Evolutionary conservation across 2,329 filamentous ascomycete genomes (phyloP), one percentile per base, ranked within the genome.

Genomic region (Thelonectria olida): DNA sequence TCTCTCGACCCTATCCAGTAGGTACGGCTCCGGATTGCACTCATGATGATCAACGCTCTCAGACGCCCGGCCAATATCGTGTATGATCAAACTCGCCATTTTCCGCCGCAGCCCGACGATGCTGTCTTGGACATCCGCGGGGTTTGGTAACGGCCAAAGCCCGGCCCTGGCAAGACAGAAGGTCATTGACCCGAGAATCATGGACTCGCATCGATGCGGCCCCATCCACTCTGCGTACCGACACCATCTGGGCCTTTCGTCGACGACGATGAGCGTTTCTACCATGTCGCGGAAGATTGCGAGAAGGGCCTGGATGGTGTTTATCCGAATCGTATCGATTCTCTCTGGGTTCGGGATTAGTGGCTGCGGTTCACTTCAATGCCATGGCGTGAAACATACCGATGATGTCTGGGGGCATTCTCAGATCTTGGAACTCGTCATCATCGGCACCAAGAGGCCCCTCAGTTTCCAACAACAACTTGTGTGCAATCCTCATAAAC

Each of bases 151-250:
- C 4, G 74, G 75, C 74, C 73, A 77, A 3, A 76, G 69, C 7
- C 70, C 69, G 4, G 73, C 73, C 22, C 74, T 62, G 10, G 70
- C 69, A 5, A 77, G 71, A 47, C 75, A 76, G 49, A 76, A 77
- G 1, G 72, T 74, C 57, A 76, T 68, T 1, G 75, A 77, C 2
- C 75, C 74, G 1, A 77, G 65, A 8, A 77, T 76, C 74, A 76
- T 78, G 20, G 74, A 77, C 36, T 78, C 76, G 58, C 75, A 78
- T 8, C 72, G 65, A 49, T 77, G 75, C 6, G 68, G 73, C 1
- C 74, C 75, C 72, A 76, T 75, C 66, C 69, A 77, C 4, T 67
- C 66, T 1, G 75, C 74, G 54, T 76, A 72, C 1, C 64, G 67
- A 28, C 75, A 77, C 74, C 74, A 76, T 9, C 75, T 67, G 3